Base-by-base conservation (phyloP, 805 yeast genomes). In the Wickerhamiella musiphila region DNA sequence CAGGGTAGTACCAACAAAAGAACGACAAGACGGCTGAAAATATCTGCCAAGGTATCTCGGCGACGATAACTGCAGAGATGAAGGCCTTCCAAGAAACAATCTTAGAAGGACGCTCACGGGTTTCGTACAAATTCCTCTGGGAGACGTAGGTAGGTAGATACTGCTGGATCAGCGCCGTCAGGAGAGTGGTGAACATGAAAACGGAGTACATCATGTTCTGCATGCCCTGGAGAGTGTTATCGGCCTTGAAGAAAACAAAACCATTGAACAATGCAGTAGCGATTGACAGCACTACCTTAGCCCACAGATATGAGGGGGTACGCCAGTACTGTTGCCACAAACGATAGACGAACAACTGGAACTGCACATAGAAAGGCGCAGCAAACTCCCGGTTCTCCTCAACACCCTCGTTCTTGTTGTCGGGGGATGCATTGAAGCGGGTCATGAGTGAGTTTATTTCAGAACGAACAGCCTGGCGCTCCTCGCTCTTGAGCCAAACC, bases 21-120 rank as follows among this genome's bases (percentile, higher is more conserved):
- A 56, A 73, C 31, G 66, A 63, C 17, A 76, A 29, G 7, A 77
- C 66, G 9, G 65, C 56, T 43, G 60, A 56, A 23, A 65, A 36
- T 22, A 62, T 42, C 35, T 64, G 64, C 54, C 70, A 77, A 2
- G 83, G 82, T 14, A 73, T 43, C 48, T 77, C 86, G 37, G 61
- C 61, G 13, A 68, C 25, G 38, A 58, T 58, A 43, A 72, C 73
- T 5, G 74, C 52, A 13, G 73, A 31, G 29, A 73, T 46, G 52
- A 77, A 51, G 25, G 65, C 52, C 18, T 70, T 58, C 84, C 84
- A 77, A 45, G 73, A 76, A 57, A 70, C 77, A 25, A 78, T 77
- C 46, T 74, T 75, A 4, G 79, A 71, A 36, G 71, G 65, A 14
- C 70, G 61, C 47, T 77, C 86, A 46, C 86, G 63, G 10, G 68